Evolutionary conservation across 495 filamentous ascomycete species (phyloP).

Genomic region (Penicillium diatomitis): DNA sequence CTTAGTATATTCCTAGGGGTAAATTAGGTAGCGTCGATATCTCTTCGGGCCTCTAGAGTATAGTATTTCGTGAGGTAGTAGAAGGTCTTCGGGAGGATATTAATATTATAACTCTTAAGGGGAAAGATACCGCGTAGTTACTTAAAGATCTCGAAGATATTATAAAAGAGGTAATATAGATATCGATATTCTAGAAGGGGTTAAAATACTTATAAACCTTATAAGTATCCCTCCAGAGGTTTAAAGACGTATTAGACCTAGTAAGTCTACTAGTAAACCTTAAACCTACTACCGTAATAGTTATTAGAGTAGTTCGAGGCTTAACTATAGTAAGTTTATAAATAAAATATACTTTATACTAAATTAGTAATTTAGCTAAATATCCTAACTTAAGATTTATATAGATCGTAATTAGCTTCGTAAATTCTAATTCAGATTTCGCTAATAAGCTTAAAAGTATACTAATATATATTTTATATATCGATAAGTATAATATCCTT

Average conservation of each 20-base stretch:
- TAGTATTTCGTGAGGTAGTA: too few relatives aligned
- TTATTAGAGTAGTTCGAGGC: constrained; percentile 9
- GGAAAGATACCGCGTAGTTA: too few relatives aligned
- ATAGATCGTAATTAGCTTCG: not conserved
- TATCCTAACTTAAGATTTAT: not conserved
- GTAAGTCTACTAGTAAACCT: constrained; percentile 5
- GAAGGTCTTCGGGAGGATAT: too few relatives aligned
- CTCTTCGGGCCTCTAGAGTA: too few relatives aligned
- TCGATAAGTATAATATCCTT: not conserved
- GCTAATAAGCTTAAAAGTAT: not conserved
- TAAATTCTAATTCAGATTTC: not conserved
- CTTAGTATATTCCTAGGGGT: too few relatives aligned
- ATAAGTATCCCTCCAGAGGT: constrained; percentile 4
- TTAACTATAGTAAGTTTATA: constrained; percentile 12
- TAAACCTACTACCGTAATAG: constrained; percentile 10
- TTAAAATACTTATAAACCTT: not conserved
- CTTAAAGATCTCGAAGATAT: not conserved
- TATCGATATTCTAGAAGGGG: not conserved
- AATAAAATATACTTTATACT: constrained; percentile 1
- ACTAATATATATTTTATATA: not conserved
- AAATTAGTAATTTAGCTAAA: not conserved
- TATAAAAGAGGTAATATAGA: not conserved
- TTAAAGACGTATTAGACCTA: constrained; percentile 12
- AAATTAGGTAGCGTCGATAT: too few relatives aligned
- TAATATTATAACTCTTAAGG: too few relatives aligned